Evolutionary conservation across 1,139 yeast genomes (phyloP), one percentile per base, ranked within the genome.

Genomic region (Debaryomyces sp.): DNA sequence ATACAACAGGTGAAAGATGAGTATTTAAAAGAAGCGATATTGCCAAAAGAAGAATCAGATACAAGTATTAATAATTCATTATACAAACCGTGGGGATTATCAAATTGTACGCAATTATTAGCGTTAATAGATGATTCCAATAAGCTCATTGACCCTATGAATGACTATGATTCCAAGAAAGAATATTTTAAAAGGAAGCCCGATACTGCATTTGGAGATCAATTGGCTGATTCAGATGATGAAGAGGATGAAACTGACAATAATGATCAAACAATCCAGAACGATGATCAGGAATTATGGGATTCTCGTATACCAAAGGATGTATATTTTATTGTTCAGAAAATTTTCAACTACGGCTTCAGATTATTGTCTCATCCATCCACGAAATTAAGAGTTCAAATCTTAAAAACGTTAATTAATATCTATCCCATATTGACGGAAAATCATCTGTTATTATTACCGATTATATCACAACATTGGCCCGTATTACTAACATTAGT

Each of bases 391-490:
- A 79, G 82, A 44, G 61, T 78, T 9, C 84, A 81, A 50, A 77
- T 90, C 6, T 63, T 91, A 42, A 72, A 67, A 24, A 75, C 89
- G 0, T 65, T 86, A 33, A 60, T 67, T 3, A 64, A 71, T 15
- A 68, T 82, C 0, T 68, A 86, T 32, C 90, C 92, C 0, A 61
- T 89, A 33, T 68, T 94, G 40, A 78, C 90, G 1, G 76, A 92
- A 0, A 81, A 85, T 51, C 75, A 79, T 48, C 70, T 76, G 10
- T 73, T 80, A 42, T 70, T 88, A 36, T 67, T 88, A 43, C 97
- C 97, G 0, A 64, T 85, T 1, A 73, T 88, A 2, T 86, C 95
- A 1, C 73, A 79, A 3, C 67, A 81, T 15, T 94, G 97, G 97
- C 85, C 87, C 8, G 52, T 56, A 24, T 50, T 68, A 22, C 39